Evolutionary conservation across 2,329 filamentous ascomycete genomes (phyloP).

Genomic region (Berkeleyomyces rouxiae): DNA sequence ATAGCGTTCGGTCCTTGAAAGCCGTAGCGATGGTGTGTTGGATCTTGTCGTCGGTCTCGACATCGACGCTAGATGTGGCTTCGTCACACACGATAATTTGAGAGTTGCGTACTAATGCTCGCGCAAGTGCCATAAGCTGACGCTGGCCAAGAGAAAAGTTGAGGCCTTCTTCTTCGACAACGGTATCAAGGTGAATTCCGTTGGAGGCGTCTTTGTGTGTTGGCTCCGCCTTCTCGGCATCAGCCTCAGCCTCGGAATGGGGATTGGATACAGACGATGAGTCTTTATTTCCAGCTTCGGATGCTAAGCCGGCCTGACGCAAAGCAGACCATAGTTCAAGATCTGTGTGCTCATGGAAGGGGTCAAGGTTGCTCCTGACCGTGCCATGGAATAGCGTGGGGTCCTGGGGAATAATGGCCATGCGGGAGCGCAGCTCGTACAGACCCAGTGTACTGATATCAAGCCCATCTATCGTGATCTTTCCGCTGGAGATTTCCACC

Average conservation of each 20-base stretch:
- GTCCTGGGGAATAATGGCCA: slow-evolving; percentile 74
- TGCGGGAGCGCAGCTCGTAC: slow-evolving; percentile 55
- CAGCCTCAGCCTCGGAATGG: slow-evolving; percentile 16
- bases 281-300: slow-evolving; percentile 16
- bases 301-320: slow-evolving; percentile 55
- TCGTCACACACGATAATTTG: slow-evolving; percentile 97
- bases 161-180: slow-evolving; percentile 84
- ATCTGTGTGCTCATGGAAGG: slow-evolving; percentile 63
- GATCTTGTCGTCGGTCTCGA: slow-evolving; percentile 94
- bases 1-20: slow-evolving; percentile 71
- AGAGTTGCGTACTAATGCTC: slow-evolving; percentile 71
- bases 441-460: slow-evolving; percentile 60
- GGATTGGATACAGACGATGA: slow-evolving; percentile 22
- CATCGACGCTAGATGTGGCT: slow-evolving; percentile 81
- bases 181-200: slow-evolving; percentile 58
- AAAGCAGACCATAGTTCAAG: slow-evolving; percentile 63
- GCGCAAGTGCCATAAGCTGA: slow-evolving; percentile 85
- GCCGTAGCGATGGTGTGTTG: slow-evolving; percentile 72
- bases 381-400: slow-evolving; percentile 71
- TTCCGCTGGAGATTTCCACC: slow-evolving; percentile 45
- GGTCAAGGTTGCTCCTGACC: slow-evolving; percentile 63
- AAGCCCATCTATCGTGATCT: slow-evolving; percentile 47
- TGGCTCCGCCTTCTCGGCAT: slow-evolving; percentile 12
- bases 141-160: slow-evolving; percentile 93
- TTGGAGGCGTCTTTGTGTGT: slow-evolving; percentile 14